phyloP scores from a whole-genome alignment of 2,329 filamentous ascomycete species.

The Nectriaceae sp. region DNA sequence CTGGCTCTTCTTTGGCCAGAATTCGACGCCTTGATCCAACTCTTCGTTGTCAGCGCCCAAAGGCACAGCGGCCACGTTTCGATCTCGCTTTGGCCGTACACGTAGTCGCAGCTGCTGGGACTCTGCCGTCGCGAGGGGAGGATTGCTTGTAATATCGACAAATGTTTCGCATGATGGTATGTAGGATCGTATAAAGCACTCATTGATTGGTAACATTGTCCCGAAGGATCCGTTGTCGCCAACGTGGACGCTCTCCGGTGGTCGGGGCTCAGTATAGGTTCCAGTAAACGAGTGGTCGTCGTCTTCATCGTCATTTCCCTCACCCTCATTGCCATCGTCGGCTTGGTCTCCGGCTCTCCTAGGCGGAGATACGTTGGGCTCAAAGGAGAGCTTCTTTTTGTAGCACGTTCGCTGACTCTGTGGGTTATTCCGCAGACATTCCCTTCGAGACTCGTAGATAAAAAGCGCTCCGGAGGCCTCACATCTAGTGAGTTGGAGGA shows the following conservation, averaged over 20 bases:
- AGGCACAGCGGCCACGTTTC: background rate
- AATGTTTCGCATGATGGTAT: constrained; percentile 54
- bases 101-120: constrained; percentile 46
- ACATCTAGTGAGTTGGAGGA: constrained; percentile 62
- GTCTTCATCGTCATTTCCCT: constrained; percentile 3
- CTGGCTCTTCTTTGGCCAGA: background rate
- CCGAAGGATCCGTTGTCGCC: constrained; percentile 45
- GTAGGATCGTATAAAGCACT: constrained; percentile 58
- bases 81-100: constrained; percentile 19
- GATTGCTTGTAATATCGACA: constrained; percentile 60
- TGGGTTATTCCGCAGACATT: constrained; percentile 59
- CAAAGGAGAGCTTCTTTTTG: constrained; percentile 52
- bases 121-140: constrained; percentile 31
- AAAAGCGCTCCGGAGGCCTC: constrained; percentile 58
- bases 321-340: constrained; percentile 25
- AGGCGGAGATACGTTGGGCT: background rate
- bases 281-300: background rate
- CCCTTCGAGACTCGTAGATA: constrained; percentile 69
- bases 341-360: constrained; percentile 1
- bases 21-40: background rate
- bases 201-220: constrained; percentile 50
- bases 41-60: background rate
- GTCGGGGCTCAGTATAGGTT: constrained; percentile 21
- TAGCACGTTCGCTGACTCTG: constrained; percentile 68
- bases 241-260: constrained; percentile 41